Evolutionary conservation across 2,329 filamentous ascomycete genomes (phyloP), one percentile per base, ranked within the genome.

Genomic region (Aspergillus brasiliensis): DNA sequence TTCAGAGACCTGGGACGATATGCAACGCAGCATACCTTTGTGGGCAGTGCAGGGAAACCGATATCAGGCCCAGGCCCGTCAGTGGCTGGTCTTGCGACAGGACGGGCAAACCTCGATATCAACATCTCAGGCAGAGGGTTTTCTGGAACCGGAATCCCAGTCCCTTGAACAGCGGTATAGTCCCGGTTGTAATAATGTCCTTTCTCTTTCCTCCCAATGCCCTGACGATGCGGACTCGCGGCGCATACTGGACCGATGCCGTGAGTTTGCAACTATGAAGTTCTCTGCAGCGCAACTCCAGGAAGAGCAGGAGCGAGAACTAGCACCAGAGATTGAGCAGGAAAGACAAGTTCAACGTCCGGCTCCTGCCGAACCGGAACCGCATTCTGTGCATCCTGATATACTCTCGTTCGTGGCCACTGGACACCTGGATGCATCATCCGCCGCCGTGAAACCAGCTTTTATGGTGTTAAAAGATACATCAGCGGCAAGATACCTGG

Each of bases 271-370:
- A 0, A 62, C 71, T 2, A 38, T 64, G 0, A 63, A 72, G 2
- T 66, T 79, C 25, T 63, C 70, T 1, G 67, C 76, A 0, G 75
- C 77, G 0, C 73, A 74, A 0, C 72, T 90, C 75, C 84, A 66
- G 15, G 65, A 91, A 65, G 89, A 91, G 59, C 87, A 91, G 63
- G 88, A 91, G 67, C 80, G 88, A 0, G 89, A 91, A 62, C 75
- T 91, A 0, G 79, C 85, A 0, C 86, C 86, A 0, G 88, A 92
- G 61, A 80, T 84, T 0, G 85, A 91, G 63, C 74, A 82, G 25
- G 85, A 91, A 65, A 75, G 80, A 1, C 75, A 89, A 51, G 64
- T 85, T 0, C 77, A 89, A 63, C 77, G 76, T 1, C 83, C 86
- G 0, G 66, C 70, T 0, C 58, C 71, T 0, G 76, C 77, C 1